phyloP scores from a whole-genome alignment of 139 green algal genomes.

The Chlorella sp. region DNA sequence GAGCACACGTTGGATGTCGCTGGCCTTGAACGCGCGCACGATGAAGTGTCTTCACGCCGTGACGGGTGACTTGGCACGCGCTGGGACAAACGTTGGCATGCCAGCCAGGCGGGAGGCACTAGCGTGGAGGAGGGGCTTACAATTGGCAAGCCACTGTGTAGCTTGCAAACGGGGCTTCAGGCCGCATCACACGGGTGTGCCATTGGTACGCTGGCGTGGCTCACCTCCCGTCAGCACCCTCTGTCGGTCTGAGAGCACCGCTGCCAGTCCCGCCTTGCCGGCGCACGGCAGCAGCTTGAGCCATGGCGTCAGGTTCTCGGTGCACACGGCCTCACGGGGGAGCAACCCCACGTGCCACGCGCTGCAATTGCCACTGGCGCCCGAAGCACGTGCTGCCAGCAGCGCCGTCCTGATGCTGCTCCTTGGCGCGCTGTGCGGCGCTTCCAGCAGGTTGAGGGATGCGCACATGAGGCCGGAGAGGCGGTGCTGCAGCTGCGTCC shows the following conservation, averaged over 20 bases:
- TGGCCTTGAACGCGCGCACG: too few relatives aligned
- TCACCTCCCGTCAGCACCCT: conserved; percentile 3
- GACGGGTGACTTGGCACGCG: too few relatives aligned
- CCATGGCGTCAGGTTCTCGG: conserved; percentile 90
- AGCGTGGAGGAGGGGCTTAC: too few relatives aligned
- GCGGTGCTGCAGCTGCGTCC: background rate
- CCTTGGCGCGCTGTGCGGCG: background rate
- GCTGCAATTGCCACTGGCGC: background rate
- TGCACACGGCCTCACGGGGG: conserved; percentile 74
- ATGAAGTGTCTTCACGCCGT: too few relatives aligned
- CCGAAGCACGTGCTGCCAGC: background rate
- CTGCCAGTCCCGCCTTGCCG: conserved; percentile 44
- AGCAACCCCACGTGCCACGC: conserved; percentile 23
- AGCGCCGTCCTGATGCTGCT: background rate
- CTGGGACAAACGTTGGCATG: too few relatives aligned
- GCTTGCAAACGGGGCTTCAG: too few relatives aligned
- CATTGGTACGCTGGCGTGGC: too few relatives aligned
- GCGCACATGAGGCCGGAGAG: background rate
- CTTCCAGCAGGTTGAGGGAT: background rate
- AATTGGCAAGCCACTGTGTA: too few relatives aligned
- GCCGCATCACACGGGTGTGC: too few relatives aligned
- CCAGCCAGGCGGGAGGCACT: too few relatives aligned
- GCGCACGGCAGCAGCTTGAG: conserved; percentile 84
- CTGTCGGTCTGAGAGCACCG: conserved; percentile 39
- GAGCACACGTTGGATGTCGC: too few relatives aligned